These are phyloP conservation scores for Diaporthe sp. DNA, from an alignment of 2,329 filamentous ascomycete genomes.

Conservation along the genomic window DNA sequence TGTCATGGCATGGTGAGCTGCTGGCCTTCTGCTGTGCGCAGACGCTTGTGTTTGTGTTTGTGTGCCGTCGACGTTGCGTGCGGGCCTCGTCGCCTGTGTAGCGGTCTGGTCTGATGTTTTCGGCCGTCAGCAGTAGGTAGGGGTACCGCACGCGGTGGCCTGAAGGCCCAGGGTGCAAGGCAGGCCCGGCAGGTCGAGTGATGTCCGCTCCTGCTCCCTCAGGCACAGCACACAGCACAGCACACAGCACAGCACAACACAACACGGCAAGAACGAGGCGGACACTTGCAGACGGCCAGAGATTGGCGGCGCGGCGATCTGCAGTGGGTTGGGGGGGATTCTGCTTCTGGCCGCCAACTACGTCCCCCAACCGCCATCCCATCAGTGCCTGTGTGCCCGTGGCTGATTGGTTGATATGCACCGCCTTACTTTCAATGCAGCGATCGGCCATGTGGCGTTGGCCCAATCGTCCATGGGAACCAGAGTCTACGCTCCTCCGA, in stretches of 20 bases:
- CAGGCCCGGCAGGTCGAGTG: slow-evolving; percentile 38
- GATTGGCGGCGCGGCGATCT: slow-evolving; percentile 38
- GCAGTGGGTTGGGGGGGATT: slow-evolving; percentile 5
- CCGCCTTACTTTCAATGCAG: slow-evolving; percentile 39
- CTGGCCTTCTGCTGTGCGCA: slow-evolving; percentile 6
- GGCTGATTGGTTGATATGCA: slow-evolving; percentile 37
- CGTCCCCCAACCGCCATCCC: not conserved
- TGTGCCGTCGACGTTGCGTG: slow-evolving; percentile 2
- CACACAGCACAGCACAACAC: slow-evolving; percentile 19
- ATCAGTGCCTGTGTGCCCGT: not conserved
- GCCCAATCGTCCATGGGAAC: slow-evolving; percentile 33
- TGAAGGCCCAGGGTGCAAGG: slow-evolving; percentile 1
- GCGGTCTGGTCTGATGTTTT: slow-evolving; percentile 37
- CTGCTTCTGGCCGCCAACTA: slow-evolving; percentile 1
- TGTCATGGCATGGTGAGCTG: not conserved
- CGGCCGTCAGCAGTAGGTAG: slow-evolving; percentile 26
- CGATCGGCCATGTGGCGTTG: slow-evolving; percentile 36
- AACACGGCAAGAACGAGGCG: slow-evolving; percentile 38
- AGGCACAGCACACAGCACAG: slow-evolving; percentile 21
- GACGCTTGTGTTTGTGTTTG: slow-evolving; percentile 11
- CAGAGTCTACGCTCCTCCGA: slow-evolving; percentile 19
- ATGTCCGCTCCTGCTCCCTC: slow-evolving; percentile 28
- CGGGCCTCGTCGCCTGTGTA: slow-evolving; percentile 28
- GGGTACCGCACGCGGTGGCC: not conserved
- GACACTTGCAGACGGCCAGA: slow-evolving; percentile 34